Conservation (phyloP, 495 filamentous ascomycete species). For the Antarctomyces pellizariae region DNA sequence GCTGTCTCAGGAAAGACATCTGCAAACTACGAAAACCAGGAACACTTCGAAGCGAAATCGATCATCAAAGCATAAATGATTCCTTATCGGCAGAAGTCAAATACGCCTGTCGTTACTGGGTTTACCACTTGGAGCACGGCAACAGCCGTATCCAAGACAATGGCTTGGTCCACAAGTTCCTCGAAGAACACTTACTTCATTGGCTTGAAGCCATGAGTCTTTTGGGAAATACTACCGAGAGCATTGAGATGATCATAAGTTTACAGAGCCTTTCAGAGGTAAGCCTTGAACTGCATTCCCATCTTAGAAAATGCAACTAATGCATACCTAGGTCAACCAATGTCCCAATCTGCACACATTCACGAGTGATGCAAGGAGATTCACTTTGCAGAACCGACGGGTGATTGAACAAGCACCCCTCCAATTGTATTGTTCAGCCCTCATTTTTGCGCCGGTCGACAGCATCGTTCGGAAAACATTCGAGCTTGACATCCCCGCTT, state of each 20-base stretch:
- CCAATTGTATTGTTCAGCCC: constrained; percentile 13
- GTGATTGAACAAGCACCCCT: constrained; percentile 12
- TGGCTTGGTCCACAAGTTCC: constrained; percentile 5
- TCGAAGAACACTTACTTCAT: constrained; percentile 8
- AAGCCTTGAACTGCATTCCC: constrained; percentile 4
- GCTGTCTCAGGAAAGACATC: constrained; percentile 16
- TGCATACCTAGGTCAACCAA: background rate
- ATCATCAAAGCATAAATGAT: constrained; percentile 7
- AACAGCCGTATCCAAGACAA: constrained; percentile 1
- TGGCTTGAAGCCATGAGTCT: constrained; percentile 18
- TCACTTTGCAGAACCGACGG: constrained; percentile 11
- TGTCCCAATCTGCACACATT: constrained; percentile 6
- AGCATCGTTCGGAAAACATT: constrained; percentile 11
- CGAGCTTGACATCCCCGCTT: constrained; percentile 1
- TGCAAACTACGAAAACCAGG: constrained; percentile 14
- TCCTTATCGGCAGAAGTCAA: constrained; percentile 11
- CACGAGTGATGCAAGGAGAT: constrained; percentile 16
- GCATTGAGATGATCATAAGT: constrained; percentile 9
- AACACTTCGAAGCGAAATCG: constrained; percentile 9
- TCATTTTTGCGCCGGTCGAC: constrained; percentile 16
- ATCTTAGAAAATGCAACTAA: no score
- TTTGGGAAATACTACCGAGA: constrained; percentile 13
- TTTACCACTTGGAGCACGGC: constrained; percentile 11
- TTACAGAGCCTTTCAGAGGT: constrained; percentile 8
- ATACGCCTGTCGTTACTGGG: constrained; percentile 19